Base-by-base conservation (phyloP, 2,329 filamentous ascomycete genomes). In the Fusarium coicis region DNA sequence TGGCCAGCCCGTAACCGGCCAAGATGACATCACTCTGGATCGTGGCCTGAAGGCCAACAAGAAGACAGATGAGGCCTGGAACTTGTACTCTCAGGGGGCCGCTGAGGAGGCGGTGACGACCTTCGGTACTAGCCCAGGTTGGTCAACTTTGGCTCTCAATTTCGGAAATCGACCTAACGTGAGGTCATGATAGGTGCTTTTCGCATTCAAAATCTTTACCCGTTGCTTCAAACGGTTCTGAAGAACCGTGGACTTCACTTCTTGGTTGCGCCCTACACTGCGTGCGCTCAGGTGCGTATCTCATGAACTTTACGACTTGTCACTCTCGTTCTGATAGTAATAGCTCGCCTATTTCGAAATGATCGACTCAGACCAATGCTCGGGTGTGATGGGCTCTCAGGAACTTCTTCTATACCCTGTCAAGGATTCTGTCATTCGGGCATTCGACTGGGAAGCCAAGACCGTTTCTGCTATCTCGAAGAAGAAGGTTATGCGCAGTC, bases 351-450 rank as follows among this genome's bases (percentile, higher is more conserved):
- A 96, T 79, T 90, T 97, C 65, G 90, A 93, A 71, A 89, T 90
- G 80, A 83, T 87, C 60, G 87, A 93, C 67, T 89, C 89, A 16
- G 89, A 90, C 55, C 91, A 93, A 77, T 90, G 91, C 68, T 92
- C 93, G 63, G 93, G 92, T 21, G 87, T 97, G 76, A 95, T 94
- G 87, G 95, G 94, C 37, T 91, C 94, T 3, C 92, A 94, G 55
- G 95, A 97, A 81, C 87, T 95, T 46, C 90, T 98, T 57, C 87
- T 97, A 40, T 98, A 97, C 79, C 93, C 95, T 39, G 91, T 96
- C 77, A 90, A 93, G 71, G 93, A 94, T 80, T 85, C 92, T 65
- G 88, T 98, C 68, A 94, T 91, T 76, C 83, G 84, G 68, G 81
- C 80, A 66, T 87, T 94, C 72, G 90, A 95, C 76, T 93, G 93